phyloP scores from a whole-genome alignment of 1,139 yeast genomes.

The Debaryomyces singareniensis region DNA sequence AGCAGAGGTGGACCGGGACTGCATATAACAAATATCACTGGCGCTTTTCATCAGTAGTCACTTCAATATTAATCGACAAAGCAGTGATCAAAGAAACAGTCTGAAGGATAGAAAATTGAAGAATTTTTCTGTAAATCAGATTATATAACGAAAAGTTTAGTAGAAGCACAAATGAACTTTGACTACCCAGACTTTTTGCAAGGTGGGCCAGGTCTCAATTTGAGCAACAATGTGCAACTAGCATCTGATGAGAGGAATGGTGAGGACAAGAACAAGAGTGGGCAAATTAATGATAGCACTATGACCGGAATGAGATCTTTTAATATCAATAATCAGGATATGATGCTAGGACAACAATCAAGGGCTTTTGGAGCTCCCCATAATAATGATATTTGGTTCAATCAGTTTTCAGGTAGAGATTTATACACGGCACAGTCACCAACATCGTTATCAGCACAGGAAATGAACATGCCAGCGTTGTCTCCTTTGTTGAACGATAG shows the following conservation, averaged over 20 bases:
- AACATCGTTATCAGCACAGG: slow-evolving; percentile 1
- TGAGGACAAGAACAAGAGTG: slow-evolving; percentile 1
- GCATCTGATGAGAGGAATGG: not conserved
- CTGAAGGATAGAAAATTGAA: no score
- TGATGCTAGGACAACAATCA: not conserved
- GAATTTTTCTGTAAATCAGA: no score
- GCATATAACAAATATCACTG: no score
- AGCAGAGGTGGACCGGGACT: no score
- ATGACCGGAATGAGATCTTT: no score
- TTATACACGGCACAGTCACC: slow-evolving; percentile 5
- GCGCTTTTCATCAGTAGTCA: no score
- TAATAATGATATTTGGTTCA: slow-evolving; percentile 14
- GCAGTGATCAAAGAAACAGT: no score
- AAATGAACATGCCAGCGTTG: slow-evolving; percentile 1
- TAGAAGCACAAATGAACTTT: slow-evolving; percentile 20
- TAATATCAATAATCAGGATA: no score
- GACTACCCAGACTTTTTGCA: slow-evolving; percentile 34
- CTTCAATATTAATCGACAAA: no score
- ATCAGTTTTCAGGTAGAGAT: slow-evolving; percentile 18
- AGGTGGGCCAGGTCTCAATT: slow-evolving; percentile 3
- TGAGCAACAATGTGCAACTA: slow-evolving; percentile 1
- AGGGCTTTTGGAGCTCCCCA: slow-evolving; percentile 6
- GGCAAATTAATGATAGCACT: slow-evolving; percentile 21
- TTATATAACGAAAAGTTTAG: no score
- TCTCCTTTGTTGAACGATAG: slow-evolving; percentile 1